Base-by-base conservation (phyloP, 257 asterid genomes). In the Osmanthus fragrans region DNA sequence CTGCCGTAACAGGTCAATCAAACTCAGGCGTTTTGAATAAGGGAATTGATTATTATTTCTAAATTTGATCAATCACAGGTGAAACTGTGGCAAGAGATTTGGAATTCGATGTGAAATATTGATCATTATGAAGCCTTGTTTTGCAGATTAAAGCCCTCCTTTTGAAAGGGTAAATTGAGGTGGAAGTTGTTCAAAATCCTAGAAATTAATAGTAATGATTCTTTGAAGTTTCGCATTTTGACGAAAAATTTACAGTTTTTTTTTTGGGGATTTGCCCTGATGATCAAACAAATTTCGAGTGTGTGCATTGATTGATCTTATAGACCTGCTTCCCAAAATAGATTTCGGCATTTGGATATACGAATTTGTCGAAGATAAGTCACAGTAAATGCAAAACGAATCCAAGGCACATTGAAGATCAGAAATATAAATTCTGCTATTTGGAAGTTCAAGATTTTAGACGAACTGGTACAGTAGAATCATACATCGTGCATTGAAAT, bases 171-270 rank as follows among this genome's bases (percentile, higher is more conserved):
- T 36, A 36, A 36, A 36, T 36, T 36, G 40, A 36, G 40, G 40
- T 36, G 40, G 40, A 25, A 6, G 40, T 6, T 36, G 16, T 40
- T 40, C 16, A 27, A 69, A 58, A 63, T 81, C 83, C 82, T 68
- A 73, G 65, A 51, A 10, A 32, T n/a, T 18, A 25, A 72, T 33
- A 47, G 19, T 64, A 73, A 33, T 12, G 76, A 79, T 54, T 73
- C 82, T 73, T 85, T 79, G 83, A 66, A 67, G 49, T 3, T 18
- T 65, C 2, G 75, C 25, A 37, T 39, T 60, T 36, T 60, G 58
- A 63, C 60, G 30, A 79, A 34, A 10, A 51, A 13, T 23, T 30
- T 73, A 68, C 51, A 36, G 58, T n/a, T 47, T 16, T 12, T 15
- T n/a, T 4, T 3, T n/a, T n/a, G n/a, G 4, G 34, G 21, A 42